Percentiles rank a stretch among this genome's conserved stretches.
Evolutionary conservation across 1,284 basidiomycete species (phyloP).

Genomic region (Melanopsichium pennsylvanicum): DNA sequence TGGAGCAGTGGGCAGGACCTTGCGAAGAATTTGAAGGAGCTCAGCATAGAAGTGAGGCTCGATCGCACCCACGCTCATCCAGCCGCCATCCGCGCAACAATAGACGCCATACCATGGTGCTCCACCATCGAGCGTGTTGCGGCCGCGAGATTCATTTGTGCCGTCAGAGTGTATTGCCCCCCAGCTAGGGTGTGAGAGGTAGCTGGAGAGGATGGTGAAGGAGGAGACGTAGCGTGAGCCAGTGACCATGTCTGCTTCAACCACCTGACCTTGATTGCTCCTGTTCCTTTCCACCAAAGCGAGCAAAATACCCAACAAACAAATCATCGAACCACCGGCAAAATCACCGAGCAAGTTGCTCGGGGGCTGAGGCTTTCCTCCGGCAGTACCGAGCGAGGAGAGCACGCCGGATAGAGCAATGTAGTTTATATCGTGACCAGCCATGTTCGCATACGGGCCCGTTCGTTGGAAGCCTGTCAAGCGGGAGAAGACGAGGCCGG

Average conservation of each 20-base stretch:
- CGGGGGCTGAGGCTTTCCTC: conserved; percentile 76
- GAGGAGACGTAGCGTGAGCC: conserved; percentile 79
- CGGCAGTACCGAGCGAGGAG: conserved; percentile 67
- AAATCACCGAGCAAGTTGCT: conserved; percentile 82
- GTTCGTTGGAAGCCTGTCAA: conserved; percentile 66
- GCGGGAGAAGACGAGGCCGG: conserved; percentile 62
- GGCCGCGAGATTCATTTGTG: conserved; percentile 47
- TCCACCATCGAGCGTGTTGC: conserved; percentile 77
- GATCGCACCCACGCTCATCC: conserved; percentile 73
- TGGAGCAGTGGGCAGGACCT: conserved; percentile 30
- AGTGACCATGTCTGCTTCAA: conserved; percentile 82
- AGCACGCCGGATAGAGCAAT: conserved; percentile 81
- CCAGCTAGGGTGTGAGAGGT: conserved; percentile 65
- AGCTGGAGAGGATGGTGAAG: conserved; percentile 72
- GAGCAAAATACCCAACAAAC: conserved; percentile 77
- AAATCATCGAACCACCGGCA: conserved; percentile 80
- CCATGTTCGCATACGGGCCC: conserved; percentile 63
- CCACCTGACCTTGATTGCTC: conserved; percentile 77
- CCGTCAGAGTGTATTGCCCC: conserved; percentile 70
- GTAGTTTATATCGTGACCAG: conserved; percentile 81
- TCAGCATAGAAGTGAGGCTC: conserved; percentile 45
- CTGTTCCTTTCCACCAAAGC: conserved; percentile 78
- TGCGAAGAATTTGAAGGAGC: conserved; percentile 45
- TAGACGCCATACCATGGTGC: conserved; percentile 82
- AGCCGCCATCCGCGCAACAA: conserved; percentile 75